Base-by-base conservation (phyloP, 805 yeast species). In the Teunomyces lycoperdinae region DNA sequence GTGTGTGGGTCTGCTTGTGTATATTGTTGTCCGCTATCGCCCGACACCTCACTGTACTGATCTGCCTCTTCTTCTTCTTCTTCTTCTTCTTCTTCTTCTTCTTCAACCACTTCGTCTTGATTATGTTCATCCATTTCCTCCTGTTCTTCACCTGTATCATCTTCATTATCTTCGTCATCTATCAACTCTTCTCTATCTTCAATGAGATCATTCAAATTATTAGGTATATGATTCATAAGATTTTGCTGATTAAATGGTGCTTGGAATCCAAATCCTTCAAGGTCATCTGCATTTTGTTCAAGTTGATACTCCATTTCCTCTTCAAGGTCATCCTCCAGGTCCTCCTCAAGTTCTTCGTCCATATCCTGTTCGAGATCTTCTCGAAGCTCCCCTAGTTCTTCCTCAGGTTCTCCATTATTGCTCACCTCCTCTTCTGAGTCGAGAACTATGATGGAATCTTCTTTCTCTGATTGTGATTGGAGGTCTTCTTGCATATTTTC, bases 381-480 rank as follows among this genome's bases (percentile, higher is more conserved):
- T 17, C 44, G 41, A 5, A 40, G 35, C n/a, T n/a, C 28, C 11
- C 35, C 51, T 5, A 32, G 30, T 32, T 28, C 45, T 7, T 46
- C 42, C n/a, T 45, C 45, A n/a, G 20, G 30, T 14, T 43, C 35
- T 13, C 31, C 44, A 11, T 45, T 46, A 9, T 41, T 41, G 11
- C 35, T 43, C 8, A 40, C 39, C 2, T 43, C 49, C 9, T 49
- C 50, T n/a, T 41, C 48, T 10, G 40, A 36, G 16, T 31, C 44
- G 27, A 24, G 36, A 11, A 13, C 9, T 5, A 24, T 30, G 14
- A 24, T 30, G n/a, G 13, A 17, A 5, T 31, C 44, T 3, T 31
- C 44, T 10, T 14, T 44, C 3, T 20, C 14, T 24, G 24, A 4
- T 24, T 16, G 27, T 10, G 40, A 11, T 17, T 9, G 34, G 14